These are phyloP conservation scores for Castanopsis chinensis DNA, from an alignment of 306 rosid species.

Conservation along the genomic window DNA sequence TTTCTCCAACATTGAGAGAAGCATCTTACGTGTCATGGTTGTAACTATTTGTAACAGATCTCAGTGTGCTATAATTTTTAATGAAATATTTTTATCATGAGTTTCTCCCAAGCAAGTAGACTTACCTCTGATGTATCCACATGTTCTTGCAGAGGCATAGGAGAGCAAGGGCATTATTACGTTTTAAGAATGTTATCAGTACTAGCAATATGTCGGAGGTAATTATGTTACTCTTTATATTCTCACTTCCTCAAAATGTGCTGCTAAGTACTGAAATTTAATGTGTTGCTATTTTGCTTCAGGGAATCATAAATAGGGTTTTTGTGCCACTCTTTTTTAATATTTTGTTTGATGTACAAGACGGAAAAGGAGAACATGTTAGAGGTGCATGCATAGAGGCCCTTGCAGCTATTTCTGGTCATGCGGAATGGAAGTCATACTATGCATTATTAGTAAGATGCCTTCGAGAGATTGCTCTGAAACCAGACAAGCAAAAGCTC, in stretches of 20 bases:
- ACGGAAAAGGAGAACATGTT: constrained; percentile 68
- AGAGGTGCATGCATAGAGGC: constrained; percentile 86
- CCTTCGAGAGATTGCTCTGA: constrained; percentile 51
- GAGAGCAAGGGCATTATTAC: constrained; percentile 76
- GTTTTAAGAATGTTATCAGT: constrained; percentile 57
- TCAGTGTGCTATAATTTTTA: neutral
- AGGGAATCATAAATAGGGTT: constrained; percentile 66
- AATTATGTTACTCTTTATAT: constrained; percentile 18
- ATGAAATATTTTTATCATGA: neutral
- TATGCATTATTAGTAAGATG: constrained; percentile 68
- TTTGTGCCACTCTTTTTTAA: constrained; percentile 79
- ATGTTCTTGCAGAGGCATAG: constrained; percentile 65
- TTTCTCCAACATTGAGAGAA: neutral
- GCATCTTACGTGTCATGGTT: neutral
- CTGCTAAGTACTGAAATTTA: constrained; percentile 27
- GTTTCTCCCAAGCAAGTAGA: neutral
- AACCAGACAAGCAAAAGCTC: constrained; percentile 69
- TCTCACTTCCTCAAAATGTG: constrained; percentile 1
- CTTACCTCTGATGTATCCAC: neutral
- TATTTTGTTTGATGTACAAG: constrained; percentile 69
- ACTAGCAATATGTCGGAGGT: constrained; percentile 69
- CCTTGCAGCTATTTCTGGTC: constrained; percentile 73
- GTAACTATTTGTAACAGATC: neutral
- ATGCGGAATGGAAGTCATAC: constrained; percentile 86
- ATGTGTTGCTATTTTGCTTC: constrained; percentile 21